Evolutionary conservation across 2,329 filamentous ascomycete species (phyloP).

Genomic region (Raffaelea albimanens): DNA sequence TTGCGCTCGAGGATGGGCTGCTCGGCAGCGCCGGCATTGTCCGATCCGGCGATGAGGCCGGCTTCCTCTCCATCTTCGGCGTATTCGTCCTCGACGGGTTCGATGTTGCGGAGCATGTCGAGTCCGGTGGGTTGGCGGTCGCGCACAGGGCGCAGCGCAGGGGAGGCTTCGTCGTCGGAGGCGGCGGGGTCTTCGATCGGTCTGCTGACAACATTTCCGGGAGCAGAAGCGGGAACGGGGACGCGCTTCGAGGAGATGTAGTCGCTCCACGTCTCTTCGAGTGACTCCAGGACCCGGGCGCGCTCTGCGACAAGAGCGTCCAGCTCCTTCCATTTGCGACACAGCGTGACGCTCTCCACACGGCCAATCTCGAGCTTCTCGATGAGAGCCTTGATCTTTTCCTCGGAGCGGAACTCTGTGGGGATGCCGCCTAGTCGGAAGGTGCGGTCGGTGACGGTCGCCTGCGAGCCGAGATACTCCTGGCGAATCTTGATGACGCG

Average conservation of each 20-base stretch:
- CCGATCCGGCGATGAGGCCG: neutral
- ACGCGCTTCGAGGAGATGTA: conserved; percentile 51
- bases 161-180: too few species aligned
- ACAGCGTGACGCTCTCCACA: conserved; percentile 80
- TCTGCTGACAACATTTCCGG: too few species aligned
- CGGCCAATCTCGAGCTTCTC: conserved; percentile 83
- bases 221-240: neutral
- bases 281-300: conserved; percentile 52
- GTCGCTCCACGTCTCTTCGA: conserved; percentile 78
- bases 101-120: conserved; percentile 21
- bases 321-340: conserved; percentile 75
- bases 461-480: conserved; percentile 85
- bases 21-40: conserved; percentile 21
- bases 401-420: conserved; percentile 64
- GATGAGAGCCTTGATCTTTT: conserved; percentile 74
- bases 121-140: neutral
- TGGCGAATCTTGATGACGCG: conserved; percentile 80
- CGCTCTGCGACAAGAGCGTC: conserved; percentile 66
- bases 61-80: neutral
- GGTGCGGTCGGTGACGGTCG: conserved; percentile 90
- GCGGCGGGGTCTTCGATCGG: too few species aligned
- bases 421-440: conserved; percentile 89
- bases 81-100: conserved; percentile 24
- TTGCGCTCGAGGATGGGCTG: conserved; percentile 25
- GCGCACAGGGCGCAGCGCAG: neutral